Evolutionary conservation across 2,329 filamentous ascomycete genomes (phyloP), one percentile per base, ranked within the genome.

Genomic region (Teratosphaeria pseudoeucalypti): DNA sequence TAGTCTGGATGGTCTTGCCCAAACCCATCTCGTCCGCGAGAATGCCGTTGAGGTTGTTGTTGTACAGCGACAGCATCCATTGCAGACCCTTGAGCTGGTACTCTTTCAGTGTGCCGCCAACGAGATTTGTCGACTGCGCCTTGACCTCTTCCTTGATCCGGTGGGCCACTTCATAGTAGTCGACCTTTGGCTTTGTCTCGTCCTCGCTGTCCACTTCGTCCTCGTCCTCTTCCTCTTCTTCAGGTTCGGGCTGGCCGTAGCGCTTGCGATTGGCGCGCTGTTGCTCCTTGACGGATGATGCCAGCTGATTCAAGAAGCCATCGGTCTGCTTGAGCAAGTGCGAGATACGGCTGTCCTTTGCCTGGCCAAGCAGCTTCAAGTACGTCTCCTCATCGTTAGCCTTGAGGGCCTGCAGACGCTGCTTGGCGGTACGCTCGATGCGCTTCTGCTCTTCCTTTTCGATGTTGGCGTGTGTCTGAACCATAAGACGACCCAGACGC

Each of bases 51-150:
- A 99, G 84, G 76, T 96, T 99, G 81, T 99, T 99, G 85, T 99
- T 99, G 83, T 97, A 99, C 14, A 99, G 82, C 14, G 94, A 99
- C 62, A 99, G 87, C 94, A 99, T 99, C 94, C 94, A 99, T 75
- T 99, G 92, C 55, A 99, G 79, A 82, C 94, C 94, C 85, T 96
- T 97, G 76, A 99, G 67, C 77, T 99, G 94, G 76, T 99, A 99
- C 74, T 99, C 94, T 75, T 99, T 99, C 66, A 99, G 81, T 11
- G 81, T 89, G 71, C 94, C 94, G 72, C 94, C 94, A 63, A 97
- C 90, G 62, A 99, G 82, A 52, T 95, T 95, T 57, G 77, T 76
- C 6, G 94, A 90, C 71, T 99, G 94, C 62, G 81, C 80, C 0
- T 83, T 88, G 67, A 99, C 87, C 65, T 95, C 90, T 78, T 99